These are phyloP conservation scores for Trichoderma lentiforme DNA, from an alignment of 2,329 filamentous ascomycete genomes.

Conservation along the genomic window DNA sequence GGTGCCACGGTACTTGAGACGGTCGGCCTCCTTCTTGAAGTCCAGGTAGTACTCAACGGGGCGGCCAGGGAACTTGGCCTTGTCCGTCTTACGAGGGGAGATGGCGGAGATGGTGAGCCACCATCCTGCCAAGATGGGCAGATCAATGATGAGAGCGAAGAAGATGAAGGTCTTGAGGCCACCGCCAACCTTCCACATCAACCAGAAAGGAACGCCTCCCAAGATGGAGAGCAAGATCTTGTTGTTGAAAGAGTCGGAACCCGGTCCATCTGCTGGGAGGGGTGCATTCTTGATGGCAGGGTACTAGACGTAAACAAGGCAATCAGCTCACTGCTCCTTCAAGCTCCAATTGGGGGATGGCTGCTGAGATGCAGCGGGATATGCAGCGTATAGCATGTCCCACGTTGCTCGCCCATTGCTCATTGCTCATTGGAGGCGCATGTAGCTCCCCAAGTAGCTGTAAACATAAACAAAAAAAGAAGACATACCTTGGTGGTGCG, in stretches of 20 bases:
- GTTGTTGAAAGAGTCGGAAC: constrained; percentile 86
- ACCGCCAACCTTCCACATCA: constrained; percentile 83
- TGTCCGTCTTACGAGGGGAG: constrained; percentile 88
- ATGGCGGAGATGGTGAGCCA: constrained; percentile 79
- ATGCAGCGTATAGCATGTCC: not conserved
- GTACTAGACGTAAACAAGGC: constrained; percentile 23
- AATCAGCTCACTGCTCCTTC: not conserved
- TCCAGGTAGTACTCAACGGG: constrained; percentile 88
- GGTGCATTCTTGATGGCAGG: constrained; percentile 89
- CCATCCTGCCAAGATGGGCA: constrained; percentile 77
- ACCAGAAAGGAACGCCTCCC: constrained; percentile 68
- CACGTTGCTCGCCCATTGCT: not conserved
- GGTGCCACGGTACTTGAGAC: constrained; percentile 68
- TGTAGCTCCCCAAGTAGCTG: not conserved
- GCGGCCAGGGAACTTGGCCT: constrained; percentile 79
- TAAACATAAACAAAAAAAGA: not conserved
- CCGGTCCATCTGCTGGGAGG: constrained; percentile 82
- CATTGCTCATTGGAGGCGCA: not conserved
- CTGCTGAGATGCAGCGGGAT: not conserved
- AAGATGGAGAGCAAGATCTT: constrained; percentile 68
- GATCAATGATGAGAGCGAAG: constrained; percentile 70
- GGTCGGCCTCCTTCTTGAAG: constrained; percentile 65
- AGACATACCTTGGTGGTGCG: constrained; percentile 37
- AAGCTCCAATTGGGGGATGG: not conserved
- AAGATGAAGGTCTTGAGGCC: constrained; percentile 87